Evolutionary conservation across 306 rosid genomes (phyloP), one percentile per base, ranked within the genome.

Genomic region (Elaeagnus macrophylla): DNA sequence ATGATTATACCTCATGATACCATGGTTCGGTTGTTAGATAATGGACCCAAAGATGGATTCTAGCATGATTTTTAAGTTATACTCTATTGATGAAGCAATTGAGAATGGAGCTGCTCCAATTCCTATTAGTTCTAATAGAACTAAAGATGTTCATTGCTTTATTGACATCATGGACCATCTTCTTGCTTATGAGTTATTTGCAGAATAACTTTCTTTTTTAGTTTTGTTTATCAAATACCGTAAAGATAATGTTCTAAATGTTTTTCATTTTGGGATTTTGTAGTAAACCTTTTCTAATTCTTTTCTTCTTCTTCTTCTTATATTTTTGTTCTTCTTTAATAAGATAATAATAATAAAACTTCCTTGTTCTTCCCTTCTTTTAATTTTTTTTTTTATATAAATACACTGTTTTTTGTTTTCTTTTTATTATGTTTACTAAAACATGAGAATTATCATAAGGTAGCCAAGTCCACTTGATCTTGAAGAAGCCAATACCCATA

Each of bases 31-130:
- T 48, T 77, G 53, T 51, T 59, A 91, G 97, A 91, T 91, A 73
- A 91, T 91, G 97, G 97, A 91, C 72, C 97, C 97, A n/a, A 91
- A 91, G 82, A 91, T 91, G 97, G 97, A 91, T 65, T 80, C 97
- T 0, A 96, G 97, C 60, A 86, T 91, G 32, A 69, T 82, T 40
- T 78, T 82, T 70, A 82, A 73, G 67, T 80, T 82, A 71, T 91
- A 83, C 74, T 91, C 97, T 35, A 82, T 91, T 18, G 97, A 91
- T 32, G 97, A 91, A 73, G 97, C 97, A 54, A 78, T 91, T 62
- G 96, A 86, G 79, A 63, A 77, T 56, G 97, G 95, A 64, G 95
- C 83, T n/a, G 97, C 96, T 59, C 96, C 97, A 7, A 75, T 91
- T 76, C 97, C 97, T 59, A 62, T 84, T 36, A 86, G 93, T 75